Conservation (phyloP, 257 asterid species). For the Solanum appendiculatum region DNA sequence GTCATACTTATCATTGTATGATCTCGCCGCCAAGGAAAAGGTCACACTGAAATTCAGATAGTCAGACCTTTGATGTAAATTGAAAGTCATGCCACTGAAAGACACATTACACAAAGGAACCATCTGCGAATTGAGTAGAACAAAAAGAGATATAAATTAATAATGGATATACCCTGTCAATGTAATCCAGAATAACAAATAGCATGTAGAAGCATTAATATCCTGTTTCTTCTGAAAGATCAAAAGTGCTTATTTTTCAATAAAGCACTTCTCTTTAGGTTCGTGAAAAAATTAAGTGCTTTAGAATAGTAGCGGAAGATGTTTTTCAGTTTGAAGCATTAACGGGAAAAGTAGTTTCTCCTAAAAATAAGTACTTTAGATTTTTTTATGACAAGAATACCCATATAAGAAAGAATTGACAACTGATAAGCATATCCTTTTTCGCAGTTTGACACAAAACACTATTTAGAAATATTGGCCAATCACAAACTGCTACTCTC, state of each 20-base stretch:
- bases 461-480: background rate
- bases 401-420: background rate
- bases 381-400: background rate
- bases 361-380: background rate
- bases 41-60: slow-evolving; percentile 43
- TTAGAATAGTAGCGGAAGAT: background rate
- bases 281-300: background rate
- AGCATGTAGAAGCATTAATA: background rate
- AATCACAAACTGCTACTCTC: background rate
- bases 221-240: background rate
- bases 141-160: slow-evolving; percentile 6
- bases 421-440: background rate
- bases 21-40: slow-evolving; percentile 76
- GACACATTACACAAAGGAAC: slow-evolving; percentile 91
- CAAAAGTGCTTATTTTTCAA: background rate
- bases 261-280: background rate
- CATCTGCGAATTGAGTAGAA: slow-evolving; percentile 47
- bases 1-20: slow-evolving; percentile 88
- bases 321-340: background rate
- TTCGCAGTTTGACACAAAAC: background rate
- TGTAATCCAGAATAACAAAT: background rate
- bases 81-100: slow-evolving; percentile 60
- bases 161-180: background rate
- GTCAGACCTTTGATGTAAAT: slow-evolving; percentile 58
- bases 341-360: background rate